Evolutionary conservation across 164 flowering plant species (phyloP).

Genomic region (Sextonia rubra): DNA sequence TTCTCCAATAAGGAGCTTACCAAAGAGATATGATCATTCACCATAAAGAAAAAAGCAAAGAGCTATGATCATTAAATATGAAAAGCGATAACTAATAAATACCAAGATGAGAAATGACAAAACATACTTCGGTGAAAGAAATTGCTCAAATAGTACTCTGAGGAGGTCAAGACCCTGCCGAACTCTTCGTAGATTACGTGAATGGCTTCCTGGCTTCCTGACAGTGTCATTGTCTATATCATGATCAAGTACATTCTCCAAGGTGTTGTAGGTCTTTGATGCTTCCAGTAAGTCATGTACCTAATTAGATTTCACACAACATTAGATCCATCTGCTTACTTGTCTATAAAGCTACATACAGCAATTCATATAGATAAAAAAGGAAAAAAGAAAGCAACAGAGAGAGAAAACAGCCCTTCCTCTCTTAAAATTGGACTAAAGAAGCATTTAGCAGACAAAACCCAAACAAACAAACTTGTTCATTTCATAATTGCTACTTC

Average conservation of each 20-base stretch:
- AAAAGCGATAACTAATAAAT: not conserved
- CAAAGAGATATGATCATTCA: too few species aligned
- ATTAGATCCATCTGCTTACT: not conserved
- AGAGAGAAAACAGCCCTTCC: not conserved
- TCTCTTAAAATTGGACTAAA: too few species aligned
- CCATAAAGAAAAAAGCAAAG: too few species aligned
- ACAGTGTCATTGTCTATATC: slow-evolving; percentile 59
- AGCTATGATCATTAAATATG: not conserved
- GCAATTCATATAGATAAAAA: too few species aligned
- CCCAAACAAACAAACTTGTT: too few species aligned
- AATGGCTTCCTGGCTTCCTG: slow-evolving; percentile 62
- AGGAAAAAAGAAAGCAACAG: not conserved
- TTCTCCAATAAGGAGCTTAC: too few species aligned
- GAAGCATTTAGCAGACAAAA: too few species aligned
- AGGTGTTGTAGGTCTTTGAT: slow-evolving; percentile 41
- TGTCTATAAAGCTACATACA: not conserved
- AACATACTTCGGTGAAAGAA: slow-evolving; percentile 60
- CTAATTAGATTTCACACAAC: slow-evolving; percentile 28
- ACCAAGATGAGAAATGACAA: not conserved
- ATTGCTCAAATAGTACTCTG: slow-evolving; percentile 64
- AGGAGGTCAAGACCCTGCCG: slow-evolving; percentile 91
- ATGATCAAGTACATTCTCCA: slow-evolving; percentile 48
- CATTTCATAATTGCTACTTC: too few species aligned
- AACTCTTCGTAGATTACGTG: slow-evolving; percentile 81
- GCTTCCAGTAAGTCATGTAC: slow-evolving; percentile 60